Percentiles rank a stretch among this genome's conserved stretches.
Evolutionary conservation across 2,329 filamentous ascomycete species (phyloP).

Genomic region (Albifimbria verrucaria): DNA sequence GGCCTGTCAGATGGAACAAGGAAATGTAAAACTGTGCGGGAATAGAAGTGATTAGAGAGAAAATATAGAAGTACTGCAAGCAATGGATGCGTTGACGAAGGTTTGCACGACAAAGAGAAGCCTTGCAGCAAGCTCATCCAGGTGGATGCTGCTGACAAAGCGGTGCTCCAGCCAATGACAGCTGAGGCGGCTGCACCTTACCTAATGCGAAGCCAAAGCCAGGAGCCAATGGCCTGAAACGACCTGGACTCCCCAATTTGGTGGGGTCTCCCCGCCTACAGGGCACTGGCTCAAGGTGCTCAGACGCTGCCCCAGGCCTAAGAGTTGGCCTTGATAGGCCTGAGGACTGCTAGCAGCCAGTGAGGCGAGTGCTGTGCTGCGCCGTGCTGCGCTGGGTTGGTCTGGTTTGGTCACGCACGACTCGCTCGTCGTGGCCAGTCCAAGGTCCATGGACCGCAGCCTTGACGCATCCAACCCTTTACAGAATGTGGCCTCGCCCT

Average conservation of each 20-base stretch:
- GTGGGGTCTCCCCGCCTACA: not conserved
- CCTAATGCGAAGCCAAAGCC: too few species aligned
- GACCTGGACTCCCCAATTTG: not conserved
- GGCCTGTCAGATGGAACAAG: too few species aligned
- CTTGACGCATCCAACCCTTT: slow-evolving; percentile 18
- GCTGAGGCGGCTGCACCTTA: too few species aligned
- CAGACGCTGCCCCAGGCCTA: not conserved
- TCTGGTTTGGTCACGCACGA: too few species aligned
- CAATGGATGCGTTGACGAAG: slow-evolving; percentile 5
- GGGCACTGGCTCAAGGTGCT: not conserved
- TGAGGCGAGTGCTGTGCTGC: too few species aligned
- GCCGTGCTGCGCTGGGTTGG: too few species aligned
- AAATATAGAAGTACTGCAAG: too few species aligned
- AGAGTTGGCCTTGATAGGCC: not conserved
- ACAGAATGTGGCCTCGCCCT: slow-evolving; percentile 27
- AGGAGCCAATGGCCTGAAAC: slow-evolving; percentile 5
- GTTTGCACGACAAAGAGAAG: slow-evolving; percentile 10
- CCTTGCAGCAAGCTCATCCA: not conserved
- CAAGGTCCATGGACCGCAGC: too few species aligned
- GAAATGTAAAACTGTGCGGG: too few species aligned
- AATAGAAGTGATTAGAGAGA: too few species aligned
- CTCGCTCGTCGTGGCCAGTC: too few species aligned
- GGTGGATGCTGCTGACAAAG: slow-evolving; percentile 19
- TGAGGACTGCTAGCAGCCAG: not conserved
- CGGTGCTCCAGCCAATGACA: slow-evolving; percentile 8